Percentiles rank a stretch among this genome's conserved stretches.
phyloP scores from a whole-genome alignment of 805 yeast genomes.

The Candida coquimbonensis region DNA sequence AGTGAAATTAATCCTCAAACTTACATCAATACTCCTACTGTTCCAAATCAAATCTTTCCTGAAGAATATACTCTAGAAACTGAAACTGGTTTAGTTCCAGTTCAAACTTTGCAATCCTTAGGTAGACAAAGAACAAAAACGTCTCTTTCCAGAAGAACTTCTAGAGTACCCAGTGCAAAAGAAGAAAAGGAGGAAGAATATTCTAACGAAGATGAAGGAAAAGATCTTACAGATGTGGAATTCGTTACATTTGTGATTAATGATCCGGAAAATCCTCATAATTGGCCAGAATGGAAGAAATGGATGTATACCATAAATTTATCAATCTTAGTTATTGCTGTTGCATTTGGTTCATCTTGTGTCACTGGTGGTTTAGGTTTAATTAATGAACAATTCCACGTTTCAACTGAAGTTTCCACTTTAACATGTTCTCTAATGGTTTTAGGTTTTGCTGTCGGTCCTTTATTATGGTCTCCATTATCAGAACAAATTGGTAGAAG shows the following conservation, averaged over 20 bases:
- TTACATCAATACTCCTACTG: constrained; percentile 50
- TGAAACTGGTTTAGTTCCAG: constrained; percentile 81
- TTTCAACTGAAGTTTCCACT: constrained; percentile 71
- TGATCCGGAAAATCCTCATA: constrained; percentile 88
- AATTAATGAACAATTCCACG: constrained; percentile 58
- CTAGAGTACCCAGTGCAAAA: constrained; percentile 17
- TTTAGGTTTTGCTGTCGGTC: constrained; percentile 81
- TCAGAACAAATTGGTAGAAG: constrained; percentile 82
- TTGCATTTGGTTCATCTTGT: constrained; percentile 90
- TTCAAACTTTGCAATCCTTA: constrained; percentile 56
- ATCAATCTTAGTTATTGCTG: constrained; percentile 72
- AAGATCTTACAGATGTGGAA: constrained; percentile 59
- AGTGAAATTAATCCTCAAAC: constrained; percentile 41
- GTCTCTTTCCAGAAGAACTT: constrained; percentile 12
- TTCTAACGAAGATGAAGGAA: constrained; percentile 23
- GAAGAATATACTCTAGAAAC: constrained; percentile 91
- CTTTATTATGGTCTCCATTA: constrained; percentile 83
- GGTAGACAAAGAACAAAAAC: constrained; percentile 49
- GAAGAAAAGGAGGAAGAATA: constrained; percentile 17
- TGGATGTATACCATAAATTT: constrained; percentile 65
- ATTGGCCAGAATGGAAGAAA: constrained; percentile 55
- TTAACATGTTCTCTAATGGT: constrained; percentile 84
- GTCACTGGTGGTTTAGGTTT: constrained; percentile 80
- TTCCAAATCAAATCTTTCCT: constrained; percentile 64
- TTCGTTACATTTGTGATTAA: constrained; percentile 74